Percentiles rank a stretch among this genome's conserved stretches.
Evolutionary conservation across 2,329 filamentous ascomycete genomes (phyloP).

Genomic region (Alternaria conjuncta): DNA sequence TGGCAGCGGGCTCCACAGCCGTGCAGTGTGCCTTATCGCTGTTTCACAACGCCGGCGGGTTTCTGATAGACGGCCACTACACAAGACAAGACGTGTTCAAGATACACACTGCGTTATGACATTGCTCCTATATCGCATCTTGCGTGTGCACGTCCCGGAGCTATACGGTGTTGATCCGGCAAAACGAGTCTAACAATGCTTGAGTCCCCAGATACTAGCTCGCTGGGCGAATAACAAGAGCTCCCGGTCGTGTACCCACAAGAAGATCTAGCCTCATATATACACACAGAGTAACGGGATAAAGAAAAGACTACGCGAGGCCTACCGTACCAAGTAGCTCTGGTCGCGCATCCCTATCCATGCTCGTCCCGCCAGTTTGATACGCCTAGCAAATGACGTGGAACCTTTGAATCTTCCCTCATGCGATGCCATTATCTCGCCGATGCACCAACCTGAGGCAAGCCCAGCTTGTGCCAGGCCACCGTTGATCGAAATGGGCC

Average conservation of each 20-base stretch:
- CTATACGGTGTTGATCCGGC: conserved; percentile 38
- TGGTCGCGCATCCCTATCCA: conserved; percentile 42
- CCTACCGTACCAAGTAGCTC: conserved; percentile 35
- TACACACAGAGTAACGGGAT: conserved; percentile 40
- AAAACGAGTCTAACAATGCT: conserved; percentile 34
- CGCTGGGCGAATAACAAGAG: conserved; percentile 22
- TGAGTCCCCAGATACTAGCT: conserved; percentile 19
- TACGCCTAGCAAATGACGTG: conserved; percentile 49
- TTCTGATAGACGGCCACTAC: conserved; percentile 36
- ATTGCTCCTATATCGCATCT: conserved; percentile 25
- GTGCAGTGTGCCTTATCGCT: conserved; percentile 46
- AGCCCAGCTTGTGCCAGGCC: conserved; percentile 36
- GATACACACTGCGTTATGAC: conserved; percentile 33
- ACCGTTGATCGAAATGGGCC: conserved; percentile 34
- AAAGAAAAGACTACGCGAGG: conserved; percentile 44
- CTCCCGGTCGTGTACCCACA: conserved; percentile 31
- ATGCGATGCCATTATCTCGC: conserved; percentile 46
- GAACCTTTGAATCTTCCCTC: conserved; percentile 36
- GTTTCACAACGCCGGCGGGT: conserved; percentile 40
- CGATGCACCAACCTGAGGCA: conserved; percentile 44
- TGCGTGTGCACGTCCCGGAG: conserved; percentile 30
- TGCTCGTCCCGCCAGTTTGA: conserved; percentile 46
- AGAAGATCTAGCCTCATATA: conserved; percentile 44
- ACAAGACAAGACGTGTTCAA: conserved; percentile 16
- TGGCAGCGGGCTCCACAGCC: conserved; percentile 28